Evolutionary conservation across 768 basidiomycete species (phyloP), one percentile per base, ranked within the genome.

Genomic region (Amanita subjunquillea): DNA sequence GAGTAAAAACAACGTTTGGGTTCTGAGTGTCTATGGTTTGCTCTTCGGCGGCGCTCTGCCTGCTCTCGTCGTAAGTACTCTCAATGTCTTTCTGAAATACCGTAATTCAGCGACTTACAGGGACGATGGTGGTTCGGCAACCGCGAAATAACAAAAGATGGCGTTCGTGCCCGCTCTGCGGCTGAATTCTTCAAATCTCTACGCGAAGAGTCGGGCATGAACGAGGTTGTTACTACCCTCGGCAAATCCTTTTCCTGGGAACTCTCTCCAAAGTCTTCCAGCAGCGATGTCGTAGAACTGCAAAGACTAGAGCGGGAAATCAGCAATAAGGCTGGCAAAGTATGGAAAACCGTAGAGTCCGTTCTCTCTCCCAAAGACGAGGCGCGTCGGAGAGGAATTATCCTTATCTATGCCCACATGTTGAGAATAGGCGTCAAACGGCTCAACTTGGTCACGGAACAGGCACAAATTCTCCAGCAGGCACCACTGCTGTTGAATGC

Each of bases 101-200:
- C 29, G 9, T n/a, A 29, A 52, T 7, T 29, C 20, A 17, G 1
- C 25, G 2, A 27, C 51, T 40, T 48, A 6, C 59, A 85, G 84
- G 87, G 91, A 12, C 80, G 83, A 32, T 98, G 96, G 96, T 99
- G 96, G 96, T 99, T 97, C 62, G 90, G 91, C 3, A 89, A 83
- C 59, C 77, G 88, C 53, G 75, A 82, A 57, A 84, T 80, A 67
- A 99, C 96, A 13, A 94, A 96, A 66, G 96, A 99, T 57, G 91
- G 92, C 39, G 76, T 96, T 52, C 73, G 90, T 55, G 80, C 84
- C 22, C 73, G 72, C 38, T 89, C 91, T 0, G 95, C 95, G 2
- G 82, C 91, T 29, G 72, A 76, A 0, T 92, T 92, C 72, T 99
- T 96, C 83, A 90, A 87, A 63, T 72, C 76, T 3, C 59, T 97